phyloP scores from a whole-genome alignment of 257 asterid genomes.

The Solanum rostratum region DNA sequence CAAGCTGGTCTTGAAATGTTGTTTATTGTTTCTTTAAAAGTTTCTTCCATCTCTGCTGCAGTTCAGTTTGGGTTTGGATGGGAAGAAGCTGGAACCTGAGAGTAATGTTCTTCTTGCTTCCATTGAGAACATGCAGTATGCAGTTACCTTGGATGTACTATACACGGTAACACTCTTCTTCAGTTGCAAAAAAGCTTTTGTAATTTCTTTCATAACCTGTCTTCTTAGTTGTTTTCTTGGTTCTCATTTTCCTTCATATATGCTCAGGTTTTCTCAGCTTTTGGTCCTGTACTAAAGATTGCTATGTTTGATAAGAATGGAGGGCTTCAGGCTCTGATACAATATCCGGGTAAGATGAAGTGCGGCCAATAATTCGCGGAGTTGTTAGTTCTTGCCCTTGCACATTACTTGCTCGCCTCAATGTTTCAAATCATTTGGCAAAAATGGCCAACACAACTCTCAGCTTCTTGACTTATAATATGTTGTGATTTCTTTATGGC shows the following conservation, averaged over 20 bases:
- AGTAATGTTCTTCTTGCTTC: slow-evolving; percentile 98
- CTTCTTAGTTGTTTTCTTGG: not conserved
- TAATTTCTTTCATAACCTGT: not conserved
- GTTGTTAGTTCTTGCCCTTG: not conserved
- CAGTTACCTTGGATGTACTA: slow-evolving; percentile 87
- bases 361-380: not conserved
- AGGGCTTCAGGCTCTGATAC: slow-evolving; percentile 83
- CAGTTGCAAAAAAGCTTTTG: not conserved
- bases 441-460: not conserved
- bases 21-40: not conserved
- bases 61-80: slow-evolving; percentile 77
- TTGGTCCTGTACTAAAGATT: slow-evolving; percentile 77
- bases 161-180: slow-evolving; percentile 46
- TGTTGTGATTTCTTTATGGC: not conserved
- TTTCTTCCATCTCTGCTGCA: slow-evolving; percentile 19
- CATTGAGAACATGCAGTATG: slow-evolving; percentile 95
- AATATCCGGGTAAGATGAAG: slow-evolving; percentile 59
- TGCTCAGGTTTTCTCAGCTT: slow-evolving; percentile 65
- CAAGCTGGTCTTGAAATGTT: not conserved
- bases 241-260: not conserved
- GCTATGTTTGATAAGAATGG: slow-evolving; percentile 92
- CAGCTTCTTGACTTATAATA: not conserved
- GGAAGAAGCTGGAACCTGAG: slow-evolving; percentile 81
- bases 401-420: not conserved
- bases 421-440: not conserved